Conservation (phyloP, 495 filamentous ascomycete species). For the Neohortaea acidophila region DNA sequence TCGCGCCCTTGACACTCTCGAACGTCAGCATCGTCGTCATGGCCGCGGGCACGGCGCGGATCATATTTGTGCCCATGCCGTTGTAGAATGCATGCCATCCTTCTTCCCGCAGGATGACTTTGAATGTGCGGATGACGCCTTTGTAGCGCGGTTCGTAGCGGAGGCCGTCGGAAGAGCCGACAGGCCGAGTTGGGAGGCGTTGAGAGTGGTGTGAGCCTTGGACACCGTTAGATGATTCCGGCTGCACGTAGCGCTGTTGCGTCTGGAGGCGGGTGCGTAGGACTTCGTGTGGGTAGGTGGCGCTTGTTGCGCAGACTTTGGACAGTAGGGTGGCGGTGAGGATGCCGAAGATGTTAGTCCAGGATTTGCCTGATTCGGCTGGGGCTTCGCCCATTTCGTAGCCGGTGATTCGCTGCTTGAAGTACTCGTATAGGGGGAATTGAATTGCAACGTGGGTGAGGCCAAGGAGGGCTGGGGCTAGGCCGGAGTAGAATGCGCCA, state of each 20-base stretch:
- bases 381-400: constrained; percentile 57
- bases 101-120: constrained; percentile 75
- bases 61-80: constrained; percentile 94
- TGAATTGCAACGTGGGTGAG: constrained; percentile 94
- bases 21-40: constrained; percentile 97
- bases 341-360: constrained; percentile 52
- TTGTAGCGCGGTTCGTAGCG: constrained; percentile 53
- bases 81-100: constrained; percentile 96
- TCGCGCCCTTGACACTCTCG: constrained; percentile 59
- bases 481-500: constrained; percentile 84
- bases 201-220: constrained; percentile 34
- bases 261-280: constrained; percentile 81
- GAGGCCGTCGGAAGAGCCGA: constrained; percentile 42
- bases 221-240: constrained; percentile 7
- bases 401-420: constrained; percentile 83
- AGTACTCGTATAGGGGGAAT: constrained; percentile 87
- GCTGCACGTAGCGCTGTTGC: constrained; percentile 42
- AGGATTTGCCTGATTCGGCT: constrained; percentile 18
- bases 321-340: constrained; percentile 80
- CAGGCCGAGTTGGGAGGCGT: constrained; percentile 44
- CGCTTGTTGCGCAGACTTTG: constrained; percentile 85
- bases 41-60: constrained; percentile 84
- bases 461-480: constrained; percentile 80
- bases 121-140: constrained; percentile 67
- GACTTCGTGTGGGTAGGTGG: constrained; percentile 96